phyloP scores from a whole-genome alignment of 768 basidiomycete genomes.

The Austroboletus festivus region DNA sequence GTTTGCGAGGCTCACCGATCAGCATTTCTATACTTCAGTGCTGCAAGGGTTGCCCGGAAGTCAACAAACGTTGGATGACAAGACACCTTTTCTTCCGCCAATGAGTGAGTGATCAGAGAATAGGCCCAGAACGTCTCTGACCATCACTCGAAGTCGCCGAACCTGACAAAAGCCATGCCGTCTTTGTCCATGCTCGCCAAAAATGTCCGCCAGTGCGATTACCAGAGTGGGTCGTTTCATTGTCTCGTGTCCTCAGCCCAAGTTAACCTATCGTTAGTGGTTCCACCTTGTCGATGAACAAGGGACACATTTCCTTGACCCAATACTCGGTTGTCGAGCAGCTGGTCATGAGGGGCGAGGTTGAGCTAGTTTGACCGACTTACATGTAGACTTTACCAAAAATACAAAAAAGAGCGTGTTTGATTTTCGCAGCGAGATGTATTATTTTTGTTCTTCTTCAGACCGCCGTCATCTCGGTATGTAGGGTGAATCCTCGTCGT shows the following conservation, averaged over 20 bases:
- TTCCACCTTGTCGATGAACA: conserved; percentile 65
- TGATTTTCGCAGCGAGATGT: conserved; percentile 3
- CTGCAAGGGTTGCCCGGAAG: conserved; percentile 77
- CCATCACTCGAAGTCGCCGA: conserved; percentile 54
- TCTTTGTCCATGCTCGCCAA: conserved; percentile 76
- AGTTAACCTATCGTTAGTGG: conserved; percentile 45
- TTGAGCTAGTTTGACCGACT: conserved; percentile 63
- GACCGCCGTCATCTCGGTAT: conserved; percentile 33
- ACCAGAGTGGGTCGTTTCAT: conserved; percentile 56
- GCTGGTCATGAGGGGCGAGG: conserved; percentile 66
- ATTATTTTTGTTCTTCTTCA: not conserved
- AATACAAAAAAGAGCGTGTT: conserved; percentile 12
- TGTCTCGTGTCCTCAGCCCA: not conserved
- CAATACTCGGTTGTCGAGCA: conserved; percentile 77
- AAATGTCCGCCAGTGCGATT: conserved; percentile 63
- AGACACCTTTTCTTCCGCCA: conserved; percentile 62
- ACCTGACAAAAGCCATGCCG: conserved; percentile 73
- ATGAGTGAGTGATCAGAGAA: conserved; percentile 52
- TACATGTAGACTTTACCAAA: conserved; percentile 15
- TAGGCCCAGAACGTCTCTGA: conserved; percentile 1
- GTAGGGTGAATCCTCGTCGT: conserved; percentile 41
- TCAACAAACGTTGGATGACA: conserved; percentile 76
- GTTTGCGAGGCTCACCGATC: conserved; percentile 71
- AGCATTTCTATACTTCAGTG: conserved; percentile 77
- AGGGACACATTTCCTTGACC: conserved; percentile 78